These are phyloP conservation scores for Selenicereus undatus DNA, from an alignment of 148 eudicot species.

Conservation along the genomic window DNA sequence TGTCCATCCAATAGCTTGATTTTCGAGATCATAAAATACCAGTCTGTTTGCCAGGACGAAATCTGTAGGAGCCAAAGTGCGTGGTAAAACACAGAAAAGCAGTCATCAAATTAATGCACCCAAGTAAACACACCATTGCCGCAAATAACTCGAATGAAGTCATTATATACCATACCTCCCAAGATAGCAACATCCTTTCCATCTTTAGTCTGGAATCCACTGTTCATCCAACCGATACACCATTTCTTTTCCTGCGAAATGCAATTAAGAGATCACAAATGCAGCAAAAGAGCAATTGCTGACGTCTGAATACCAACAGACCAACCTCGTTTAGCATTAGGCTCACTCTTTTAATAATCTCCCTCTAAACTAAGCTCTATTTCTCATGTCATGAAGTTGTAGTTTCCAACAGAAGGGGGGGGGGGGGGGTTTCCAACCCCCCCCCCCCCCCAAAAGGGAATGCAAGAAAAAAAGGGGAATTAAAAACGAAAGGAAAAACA, in stretches of 20 bases:
- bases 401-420: background rate
- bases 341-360: too few species aligned
- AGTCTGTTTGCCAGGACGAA: slow-evolving; percentile 76
- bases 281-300: background rate
- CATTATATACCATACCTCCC: slow-evolving; percentile 44
- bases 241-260: slow-evolving; percentile 38
- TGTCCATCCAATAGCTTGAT: slow-evolving; percentile 75
- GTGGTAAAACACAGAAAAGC: background rate
- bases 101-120: background rate
- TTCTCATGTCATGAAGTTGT: background rate
- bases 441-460: too few species aligned
- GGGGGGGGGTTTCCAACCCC: too few species aligned
- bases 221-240: slow-evolving; percentile 65
- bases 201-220: slow-evolving; percentile 38
- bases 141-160: background rate
- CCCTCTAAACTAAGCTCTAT: background rate
- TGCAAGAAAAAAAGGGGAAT: too few species aligned
- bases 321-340: background rate
- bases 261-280: background rate
- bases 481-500: too few species aligned
- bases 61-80: slow-evolving; percentile 48
- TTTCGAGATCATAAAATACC: slow-evolving; percentile 67
- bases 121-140: background rate
- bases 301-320: background rate
- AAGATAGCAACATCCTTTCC: slow-evolving; percentile 53